phyloP scores from a whole-genome alignment of 2,329 filamentous ascomycete genomes.

The Pyrenophora seminiperda region DNA sequence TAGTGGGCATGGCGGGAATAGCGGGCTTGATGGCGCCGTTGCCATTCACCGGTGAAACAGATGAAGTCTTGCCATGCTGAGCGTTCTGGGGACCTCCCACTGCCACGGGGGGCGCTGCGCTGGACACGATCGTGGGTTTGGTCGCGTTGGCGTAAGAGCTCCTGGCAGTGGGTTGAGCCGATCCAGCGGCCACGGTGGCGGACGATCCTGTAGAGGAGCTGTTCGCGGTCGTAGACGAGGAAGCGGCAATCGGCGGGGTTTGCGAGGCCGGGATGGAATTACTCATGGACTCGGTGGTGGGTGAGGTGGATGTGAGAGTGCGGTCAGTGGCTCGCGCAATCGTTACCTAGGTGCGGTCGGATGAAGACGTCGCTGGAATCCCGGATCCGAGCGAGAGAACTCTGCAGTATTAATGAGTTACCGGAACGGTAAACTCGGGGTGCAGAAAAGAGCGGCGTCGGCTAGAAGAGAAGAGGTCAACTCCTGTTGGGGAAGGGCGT shows the following conservation, averaged over 20 bases:
- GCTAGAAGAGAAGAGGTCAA: conserved; percentile 28
- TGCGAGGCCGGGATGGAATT: conserved; percentile 62
- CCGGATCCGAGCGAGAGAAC: conserved; percentile 36
- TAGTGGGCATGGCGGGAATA: conserved; percentile 56
- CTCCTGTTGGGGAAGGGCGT: conserved; percentile 38
- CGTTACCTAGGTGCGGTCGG: conserved; percentile 17
- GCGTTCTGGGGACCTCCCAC: conserved; percentile 61
- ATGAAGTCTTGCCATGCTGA: conserved; percentile 51
- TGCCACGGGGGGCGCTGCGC: conserved; percentile 58
- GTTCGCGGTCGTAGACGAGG: conserved; percentile 55
- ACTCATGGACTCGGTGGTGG: conserved; percentile 56
- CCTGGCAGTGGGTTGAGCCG: conserved; percentile 61
- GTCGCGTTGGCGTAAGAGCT: conserved; percentile 66
- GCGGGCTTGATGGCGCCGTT: conserved; percentile 58
- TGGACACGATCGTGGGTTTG: conserved; percentile 59
- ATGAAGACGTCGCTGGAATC: conserved; percentile 33
- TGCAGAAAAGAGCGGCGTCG: conserved; percentile 32
- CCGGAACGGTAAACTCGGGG: conserved; percentile 31
- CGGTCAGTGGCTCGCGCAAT: conserved; percentile 21
- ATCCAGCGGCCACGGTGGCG: conserved; percentile 57
- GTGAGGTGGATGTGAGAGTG: conserved; percentile 9
- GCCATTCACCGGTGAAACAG: conserved; percentile 82
- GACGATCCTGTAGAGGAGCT: conserved; percentile 57
- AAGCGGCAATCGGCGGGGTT: conserved; percentile 55
- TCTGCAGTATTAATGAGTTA: conserved; percentile 34